Evolutionary conservation across 768 basidiomycete genomes (phyloP).

Genomic region (Pleurotus citrinopileatus): DNA sequence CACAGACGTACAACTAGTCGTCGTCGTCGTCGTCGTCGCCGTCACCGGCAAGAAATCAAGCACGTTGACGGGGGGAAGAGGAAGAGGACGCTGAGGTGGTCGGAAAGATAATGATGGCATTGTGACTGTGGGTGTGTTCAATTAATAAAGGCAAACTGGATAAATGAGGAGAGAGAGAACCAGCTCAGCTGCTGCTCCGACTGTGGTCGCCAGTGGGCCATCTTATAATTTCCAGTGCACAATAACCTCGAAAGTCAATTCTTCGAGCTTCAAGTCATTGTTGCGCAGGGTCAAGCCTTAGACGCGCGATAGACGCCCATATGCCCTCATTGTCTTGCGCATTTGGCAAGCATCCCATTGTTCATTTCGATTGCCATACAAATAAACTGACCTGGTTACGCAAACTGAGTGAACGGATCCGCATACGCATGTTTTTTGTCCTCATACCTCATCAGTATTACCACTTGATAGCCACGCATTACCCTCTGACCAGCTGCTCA

Average conservation of each 20-base stretch:
- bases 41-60: neutral
- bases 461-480: too few species aligned
- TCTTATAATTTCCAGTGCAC: neutral
- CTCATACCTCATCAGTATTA: too few species aligned
- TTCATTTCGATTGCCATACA: neutral
- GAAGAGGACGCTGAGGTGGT: neutral
- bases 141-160: neutral
- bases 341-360: neutral
- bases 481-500: too few species aligned
- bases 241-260: neutral
- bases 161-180: neutral
- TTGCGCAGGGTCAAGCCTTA: constrained; percentile 15
- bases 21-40: neutral
- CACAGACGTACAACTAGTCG: too few species aligned
- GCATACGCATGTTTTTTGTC: too few species aligned
- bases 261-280: neutral
- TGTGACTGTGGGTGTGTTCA: neutral
- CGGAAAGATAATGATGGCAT: neutral
- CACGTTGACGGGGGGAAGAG: constrained; percentile 2
- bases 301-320: neutral
- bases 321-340: neutral
- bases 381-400: neutral
- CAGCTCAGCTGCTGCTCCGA: constrained; percentile 8
- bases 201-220: neutral
- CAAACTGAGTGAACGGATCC: too few species aligned